A percentile compares a stretch with the other conserved stretches of the same genome.
Evolutionary conservation across 2,329 filamentous ascomycete species (phyloP).

Genomic region (Colletotrichum endophyticum): DNA sequence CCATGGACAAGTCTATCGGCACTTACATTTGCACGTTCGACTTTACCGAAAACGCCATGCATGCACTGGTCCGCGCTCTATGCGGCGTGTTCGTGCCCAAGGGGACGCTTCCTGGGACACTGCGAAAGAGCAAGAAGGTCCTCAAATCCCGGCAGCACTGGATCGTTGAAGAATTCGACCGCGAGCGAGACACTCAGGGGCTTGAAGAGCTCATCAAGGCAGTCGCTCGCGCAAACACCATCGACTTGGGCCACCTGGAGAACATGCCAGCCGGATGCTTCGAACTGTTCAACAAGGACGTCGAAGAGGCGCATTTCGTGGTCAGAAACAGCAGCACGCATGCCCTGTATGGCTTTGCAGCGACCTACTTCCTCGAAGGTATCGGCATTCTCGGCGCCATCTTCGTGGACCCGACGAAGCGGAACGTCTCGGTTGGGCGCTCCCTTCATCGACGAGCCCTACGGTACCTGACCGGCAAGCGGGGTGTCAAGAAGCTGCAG

Average conservation of each 20-base stretch:
- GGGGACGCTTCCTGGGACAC: conserved; percentile 71
- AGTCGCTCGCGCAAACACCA: conserved; percentile 70
- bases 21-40: conserved; percentile 97
- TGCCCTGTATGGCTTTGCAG: conserved; percentile 89
- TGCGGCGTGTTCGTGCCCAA: conserved; percentile 74
- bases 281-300: conserved; percentile 70
- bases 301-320: conserved; percentile 87
- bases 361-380: conserved; percentile 78
- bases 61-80: conserved; percentile 80
- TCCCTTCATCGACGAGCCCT: conserved; percentile 88
- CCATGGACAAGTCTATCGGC: conserved; percentile 86
- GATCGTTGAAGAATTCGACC: conserved; percentile 89
- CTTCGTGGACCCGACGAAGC: conserved; percentile 86
- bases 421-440: conserved; percentile 88
- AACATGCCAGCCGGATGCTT: conserved; percentile 78
- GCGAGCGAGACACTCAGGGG: conserved; percentile 74
- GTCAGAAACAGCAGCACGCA: conserved; percentile 93
- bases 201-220: conserved; percentile 77
- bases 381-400: conserved; percentile 82
- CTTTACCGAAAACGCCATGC: conserved; percentile 91
- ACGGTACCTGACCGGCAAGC: conserved; percentile 71
- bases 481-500: conserved; percentile 79
- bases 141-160: conserved; percentile 92
- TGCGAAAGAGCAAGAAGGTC: conserved; percentile 86
- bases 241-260: conserved; percentile 72